Evolutionary conservation across 805 yeast genomes (phyloP), one percentile per base, ranked within the genome.

Genomic region (Ogataea methylovora): DNA sequence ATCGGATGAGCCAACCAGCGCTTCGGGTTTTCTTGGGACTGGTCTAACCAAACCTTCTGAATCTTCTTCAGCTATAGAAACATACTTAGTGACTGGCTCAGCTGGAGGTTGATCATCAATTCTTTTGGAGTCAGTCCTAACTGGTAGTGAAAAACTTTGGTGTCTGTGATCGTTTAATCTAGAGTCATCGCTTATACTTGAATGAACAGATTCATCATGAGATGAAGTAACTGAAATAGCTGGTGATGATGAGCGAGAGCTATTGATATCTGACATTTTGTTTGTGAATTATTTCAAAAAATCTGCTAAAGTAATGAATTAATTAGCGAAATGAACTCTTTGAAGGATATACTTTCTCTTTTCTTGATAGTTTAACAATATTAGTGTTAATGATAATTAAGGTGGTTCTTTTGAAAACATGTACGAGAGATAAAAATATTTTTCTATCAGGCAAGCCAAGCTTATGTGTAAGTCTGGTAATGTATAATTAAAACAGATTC

Each of bases 181-280:
- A 5, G 60, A 52, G 31, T 58, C 63, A 18, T 55, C 63, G 37
- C 61, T 56, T 27, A 60, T 56, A 16, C 52, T 46, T 13, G 65
- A 59, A 27, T 56, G 59, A 17, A 52, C 40, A 0, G 49, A 47
- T 26, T 43, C 58, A 24, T 56, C 60, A 18, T 50, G 43, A n/a
- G 56, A 42, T 2, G 60, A 54, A 12, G 47, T 49, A 14, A 46
- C 47, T 5, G 57, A 48, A 26, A 47, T 48, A 3, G 48, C 51
- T 28, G 52, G 54, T 10, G 56, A 53, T 3, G 32, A 30, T 15
- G 32, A 30, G 5, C 21, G 26, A 4, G 17, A 39, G 30, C 30
- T 14, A 34, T 29, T 13, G 33, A 29, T 30, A 30, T 35, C 19
- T 33, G 32, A 30, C 27, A 38, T 40, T 6, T 40, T 46, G 35